A percentile compares a stretch with the other conserved stretches of the same genome.
These are phyloP conservation scores for Sistotremastrum niveocremeum DNA, from an alignment of 768 basidiomycete genomes.

Conservation along the genomic window DNA sequence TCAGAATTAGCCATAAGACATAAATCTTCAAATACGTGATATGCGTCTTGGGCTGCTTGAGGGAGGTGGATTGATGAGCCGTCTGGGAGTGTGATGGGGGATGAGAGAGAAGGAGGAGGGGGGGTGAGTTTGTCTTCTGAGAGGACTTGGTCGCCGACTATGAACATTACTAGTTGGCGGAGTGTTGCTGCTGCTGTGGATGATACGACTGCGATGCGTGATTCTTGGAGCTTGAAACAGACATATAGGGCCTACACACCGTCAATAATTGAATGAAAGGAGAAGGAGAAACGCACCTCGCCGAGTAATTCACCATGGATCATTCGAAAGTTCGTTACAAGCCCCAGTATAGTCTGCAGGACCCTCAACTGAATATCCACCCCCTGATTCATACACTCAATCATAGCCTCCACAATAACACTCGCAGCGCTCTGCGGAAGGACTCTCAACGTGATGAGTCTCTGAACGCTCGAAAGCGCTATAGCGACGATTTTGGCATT, in stretches of 20 bases:
- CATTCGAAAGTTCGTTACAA: slow-evolving; percentile 77
- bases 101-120: slow-evolving; percentile 15
- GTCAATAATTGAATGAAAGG: background rate
- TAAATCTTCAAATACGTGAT: slow-evolving; percentile 81
- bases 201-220: slow-evolving; percentile 89
- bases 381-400: slow-evolving; percentile 79
- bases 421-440: slow-evolving; percentile 72
- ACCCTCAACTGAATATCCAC: slow-evolving; percentile 95
- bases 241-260: slow-evolving; percentile 62
- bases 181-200: slow-evolving; percentile 95
- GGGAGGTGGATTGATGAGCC: slow-evolving; percentile 49
- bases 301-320: slow-evolving; percentile 72
- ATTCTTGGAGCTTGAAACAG: slow-evolving; percentile 93
- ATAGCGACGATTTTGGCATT: slow-evolving; percentile 92
- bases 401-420: slow-evolving; percentile 71
- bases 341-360: slow-evolving; percentile 79
- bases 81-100: slow-evolving; percentile 50
- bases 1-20: slow-evolving; percentile 79
- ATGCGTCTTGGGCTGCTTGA: slow-evolving; percentile 74
- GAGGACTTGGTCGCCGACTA: slow-evolving; percentile 80
- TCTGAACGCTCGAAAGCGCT: slow-evolving; percentile 79
- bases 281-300: slow-evolving; percentile 40
- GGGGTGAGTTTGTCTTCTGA: slow-evolving; percentile 48
- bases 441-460: slow-evolving; percentile 76
- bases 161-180: slow-evolving; percentile 93